Base-by-base conservation (phyloP, 805 yeast genomes). In the Candida multigemmis region DNA sequence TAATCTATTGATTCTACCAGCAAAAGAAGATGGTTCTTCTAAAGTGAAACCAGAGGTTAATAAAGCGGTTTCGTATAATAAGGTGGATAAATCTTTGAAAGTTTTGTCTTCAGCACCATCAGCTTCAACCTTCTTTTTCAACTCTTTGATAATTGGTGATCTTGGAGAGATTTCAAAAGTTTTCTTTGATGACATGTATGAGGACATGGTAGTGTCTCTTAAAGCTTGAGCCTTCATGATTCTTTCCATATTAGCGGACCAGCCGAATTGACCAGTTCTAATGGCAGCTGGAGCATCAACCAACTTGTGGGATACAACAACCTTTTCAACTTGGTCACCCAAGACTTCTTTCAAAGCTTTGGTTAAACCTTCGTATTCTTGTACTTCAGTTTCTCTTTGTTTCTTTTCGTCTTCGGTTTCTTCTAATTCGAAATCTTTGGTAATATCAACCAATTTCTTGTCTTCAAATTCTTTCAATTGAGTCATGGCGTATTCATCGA, bases 211-310 rank as follows among this genome's bases (percentile, higher is more conserved):
- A 48, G 94, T 83, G 65, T 91, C 98, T 73, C 97, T 86, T 53
- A 91, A 72, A 49, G 99, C 98, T 74, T 91, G 99, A 38, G 98
- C 98, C 76, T 91, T 91, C 99, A 91, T 91, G 76, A 91, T 91
- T 81, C 98, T 89, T 75, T 91, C 99, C 98, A 91, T 91, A 76
- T 91, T 91, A 54, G 99, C 99, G 46, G 98, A 91, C 99, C 99
- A 91, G 63, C 99, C 98, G 64, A 91, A 91, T 73, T 91, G 97
- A 47, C 96, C 97, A 46, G 98, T 91, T 77, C 98, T 86, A 61
- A 91, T 91, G 48, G 98, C 98, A 62, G 98, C 98, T 64, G 99
- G 99, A 33, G 97, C 87, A 56, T 87, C 96, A 50, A 87, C 85
- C 56, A 91, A 77, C 69, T 85, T 86, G 71, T 89, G 93, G 42